Base-by-base conservation (phyloP, 2,329 filamentous ascomycete genomes). In the Penicillium sp. region DNA sequence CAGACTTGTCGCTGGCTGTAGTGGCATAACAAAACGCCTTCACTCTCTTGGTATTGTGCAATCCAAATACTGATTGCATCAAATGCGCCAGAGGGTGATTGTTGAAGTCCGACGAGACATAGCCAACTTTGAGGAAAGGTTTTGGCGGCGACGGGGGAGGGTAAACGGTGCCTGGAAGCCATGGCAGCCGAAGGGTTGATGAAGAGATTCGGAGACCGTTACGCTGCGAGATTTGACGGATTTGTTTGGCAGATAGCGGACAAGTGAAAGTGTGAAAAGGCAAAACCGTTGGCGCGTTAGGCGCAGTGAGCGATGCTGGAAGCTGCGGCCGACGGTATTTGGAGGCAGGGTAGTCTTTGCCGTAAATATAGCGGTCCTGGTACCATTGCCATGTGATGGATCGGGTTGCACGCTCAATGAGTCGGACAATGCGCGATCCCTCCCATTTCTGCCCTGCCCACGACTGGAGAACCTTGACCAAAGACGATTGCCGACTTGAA, bases 211-310 rank as follows among this genome's bases (percentile, higher is more conserved):
- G 86, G 29, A 95, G 80, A 1, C 90, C 94, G 67, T 99, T 99
- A 23, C 94, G 84, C 70, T 97, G 93, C 8, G 94, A 97, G 58
- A 99, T 99, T 66, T 89, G 84, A 15, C 94, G 88, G 54, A 99
- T 90, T 61, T 96, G 90, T 69, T 89, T 90, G 4, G 94, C 91
- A 6, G 90, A 91, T 59, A 99, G 79, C 0, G 94, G 94, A 59
- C 89, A 96, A 1, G 94, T 99, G 66, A 99, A 99, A 0, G 94
- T 97, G 70, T 99, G 94, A 67, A 99, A 99, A 0, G 94, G 94
- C 1, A 99, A 79, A 1, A 99, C 92, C 0, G 94, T 99, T 2
- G 94, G 94, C 6, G 94, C 93, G 28, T 89, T 85, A 4, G 94
- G 94, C 9, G 95, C 82, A 0, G 88, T 82, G 29, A 99, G 78